phyloP scores from a whole-genome alignment of 1,284 basidiomycete species.

The Heimioporus retisporus region DNA sequence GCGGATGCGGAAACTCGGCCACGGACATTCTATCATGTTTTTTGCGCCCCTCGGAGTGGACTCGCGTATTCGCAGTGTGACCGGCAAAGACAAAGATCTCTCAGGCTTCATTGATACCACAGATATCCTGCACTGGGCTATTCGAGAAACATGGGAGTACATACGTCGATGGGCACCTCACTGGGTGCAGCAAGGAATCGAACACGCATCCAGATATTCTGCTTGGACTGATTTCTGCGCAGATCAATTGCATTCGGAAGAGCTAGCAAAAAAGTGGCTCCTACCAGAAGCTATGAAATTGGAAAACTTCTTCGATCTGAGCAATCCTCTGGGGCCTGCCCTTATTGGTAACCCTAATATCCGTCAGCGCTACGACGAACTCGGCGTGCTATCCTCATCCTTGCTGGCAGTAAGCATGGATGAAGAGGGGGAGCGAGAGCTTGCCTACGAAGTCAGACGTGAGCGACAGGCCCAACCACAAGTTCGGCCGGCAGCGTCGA shows the following conservation, averaged over 20 bases:
- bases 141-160: constrained; percentile 49
- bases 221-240: constrained; percentile 39
- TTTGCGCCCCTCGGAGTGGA: constrained; percentile 61
- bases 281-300: constrained; percentile 45
- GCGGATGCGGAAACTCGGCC: neutral
- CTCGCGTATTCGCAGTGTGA: constrained; percentile 44
- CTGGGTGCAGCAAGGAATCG: constrained; percentile 58
- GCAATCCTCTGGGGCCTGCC: neutral
- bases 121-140: constrained; percentile 55
- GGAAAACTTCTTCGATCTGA: neutral
- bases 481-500: no score
- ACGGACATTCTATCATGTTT: neutral
- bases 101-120: constrained; percentile 21
- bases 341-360: constrained; percentile 30
- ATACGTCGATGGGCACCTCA: constrained; percentile 42
- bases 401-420: constrained; percentile 34
- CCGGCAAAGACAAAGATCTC: constrained; percentile 13
- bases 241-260: neutral
- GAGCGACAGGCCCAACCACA: constrained; percentile 42
- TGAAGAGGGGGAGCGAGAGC: constrained; percentile 48
- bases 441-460: constrained; percentile 47
- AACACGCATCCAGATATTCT: constrained; percentile 45
- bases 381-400: constrained; percentile 4
- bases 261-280: constrained; percentile 42
- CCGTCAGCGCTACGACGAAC: constrained; percentile 26